Conservation (phyloP, 139 green algal genomes). For the Tetraselmis striata region DNA sequence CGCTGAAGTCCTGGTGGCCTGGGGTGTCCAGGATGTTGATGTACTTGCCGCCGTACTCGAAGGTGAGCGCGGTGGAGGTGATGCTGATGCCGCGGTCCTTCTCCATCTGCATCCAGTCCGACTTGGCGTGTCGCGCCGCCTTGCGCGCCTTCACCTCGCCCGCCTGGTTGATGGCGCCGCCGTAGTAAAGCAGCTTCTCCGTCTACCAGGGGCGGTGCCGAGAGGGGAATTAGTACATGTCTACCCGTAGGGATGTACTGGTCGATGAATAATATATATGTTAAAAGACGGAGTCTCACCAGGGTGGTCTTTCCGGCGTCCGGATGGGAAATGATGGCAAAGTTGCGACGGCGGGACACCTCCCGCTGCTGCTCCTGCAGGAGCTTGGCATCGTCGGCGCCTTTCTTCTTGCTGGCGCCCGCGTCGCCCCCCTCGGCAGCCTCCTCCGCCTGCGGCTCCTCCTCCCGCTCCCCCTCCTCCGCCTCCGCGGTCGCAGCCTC, state of each 20-base stretch:
- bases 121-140: conserved; percentile 37
- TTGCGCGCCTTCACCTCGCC: conserved; percentile 60
- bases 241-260: no score
- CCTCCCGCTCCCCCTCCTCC: no score
- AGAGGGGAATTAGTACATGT: no score
- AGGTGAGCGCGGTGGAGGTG: conserved; percentile 65
- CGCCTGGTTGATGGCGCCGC: conserved; percentile 68
- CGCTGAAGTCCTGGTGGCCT: conserved; percentile 45
- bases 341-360: conserved; percentile 55
- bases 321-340: conserved; percentile 58
- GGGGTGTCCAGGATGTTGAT: conserved; percentile 74
- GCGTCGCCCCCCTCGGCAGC: no score
- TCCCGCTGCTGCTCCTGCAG: conserved; percentile 30
- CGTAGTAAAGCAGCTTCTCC: conserved; percentile 71
- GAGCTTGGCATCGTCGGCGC: conserved; percentile 17
- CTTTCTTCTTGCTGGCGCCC: no score
- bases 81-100: conserved; percentile 69
- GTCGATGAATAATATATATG: no score
- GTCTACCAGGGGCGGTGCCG: no score
- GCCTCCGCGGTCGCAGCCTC: no score
- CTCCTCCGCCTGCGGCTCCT: no score
- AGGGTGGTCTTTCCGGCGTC: conserved; percentile 37
- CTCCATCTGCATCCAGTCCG: conserved; percentile 74
- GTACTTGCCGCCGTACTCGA: conserved; percentile 43
- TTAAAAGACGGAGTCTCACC: no score